Percentiles rank a stretch among this genome's conserved stretches.
These are phyloP conservation scores for Suhomyces taliae DNA, from an alignment of 1,139 yeast species.

Conservation along the genomic window DNA sequence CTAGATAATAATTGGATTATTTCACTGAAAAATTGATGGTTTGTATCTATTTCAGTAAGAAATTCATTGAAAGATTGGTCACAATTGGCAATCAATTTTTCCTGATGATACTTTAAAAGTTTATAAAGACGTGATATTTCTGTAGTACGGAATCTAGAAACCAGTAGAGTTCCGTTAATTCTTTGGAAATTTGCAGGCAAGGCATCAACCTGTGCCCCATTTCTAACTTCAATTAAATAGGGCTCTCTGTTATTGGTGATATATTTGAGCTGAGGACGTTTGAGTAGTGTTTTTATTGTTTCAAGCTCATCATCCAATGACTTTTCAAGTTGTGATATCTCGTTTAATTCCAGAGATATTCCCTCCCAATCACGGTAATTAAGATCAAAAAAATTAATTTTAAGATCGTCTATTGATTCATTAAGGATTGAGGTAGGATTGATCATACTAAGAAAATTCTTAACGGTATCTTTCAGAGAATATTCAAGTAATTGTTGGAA, in stretches of 20 bases:
- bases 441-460: constrained; percentile 51
- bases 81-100: constrained; percentile 53
- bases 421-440: constrained; percentile 37
- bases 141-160: constrained; percentile 75
- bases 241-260: constrained; percentile 62
- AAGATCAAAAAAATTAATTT: constrained; percentile 48
- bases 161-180: constrained; percentile 67
- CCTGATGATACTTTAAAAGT: constrained; percentile 61
- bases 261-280: constrained; percentile 59
- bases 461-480: constrained; percentile 18
- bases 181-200: constrained; percentile 78
- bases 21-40: constrained; percentile 51
- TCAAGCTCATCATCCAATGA: constrained; percentile 53
- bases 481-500: constrained; percentile 25
- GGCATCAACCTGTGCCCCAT: constrained; percentile 49
- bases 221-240: constrained; percentile 72
- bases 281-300: constrained; percentile 43
- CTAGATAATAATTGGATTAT: constrained; percentile 55
- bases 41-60: constrained; percentile 40
- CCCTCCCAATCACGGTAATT: constrained; percentile 39
- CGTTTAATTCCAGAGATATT: constrained; percentile 38
- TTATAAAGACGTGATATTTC: constrained; percentile 51
- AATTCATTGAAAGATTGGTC: constrained; percentile 60
- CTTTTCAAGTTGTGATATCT: constrained; percentile 45
- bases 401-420: constrained; percentile 5